Percentiles rank a stretch among this genome's conserved stretches.
Conservation (phyloP, 129 eudicot genomes). For the Apium graveolens region DNA sequence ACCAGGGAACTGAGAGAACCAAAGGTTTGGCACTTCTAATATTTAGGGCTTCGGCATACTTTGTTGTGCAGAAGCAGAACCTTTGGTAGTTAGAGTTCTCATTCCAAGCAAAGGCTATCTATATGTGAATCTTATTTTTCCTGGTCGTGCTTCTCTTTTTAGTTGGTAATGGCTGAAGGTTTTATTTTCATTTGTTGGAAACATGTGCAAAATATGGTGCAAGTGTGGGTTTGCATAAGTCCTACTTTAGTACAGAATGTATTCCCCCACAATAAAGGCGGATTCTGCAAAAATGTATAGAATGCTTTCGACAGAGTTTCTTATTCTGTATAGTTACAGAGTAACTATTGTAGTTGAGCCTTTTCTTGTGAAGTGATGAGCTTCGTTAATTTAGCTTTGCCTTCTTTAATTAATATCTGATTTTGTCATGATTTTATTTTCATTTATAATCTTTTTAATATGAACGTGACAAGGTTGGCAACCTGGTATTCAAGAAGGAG, state of each 20-base stretch:
- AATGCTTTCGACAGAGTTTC: not conserved
- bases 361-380: not conserved
- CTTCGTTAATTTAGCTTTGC: not conserved
- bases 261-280: not conserved
- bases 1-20: not conserved
- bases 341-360: not conserved
- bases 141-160: not conserved
- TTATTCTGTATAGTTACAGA: not conserved
- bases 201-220: not conserved
- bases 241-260: not conserved
- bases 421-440: not conserved
- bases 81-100: not conserved
- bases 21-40: too few species aligned
- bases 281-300: not conserved
- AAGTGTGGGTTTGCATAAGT: not conserved
- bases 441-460: not conserved
- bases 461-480: constrained; percentile 65
- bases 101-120: not conserved
- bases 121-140: not conserved
- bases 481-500: constrained; percentile 66
- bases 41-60: not conserved
- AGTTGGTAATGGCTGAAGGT: not conserved
- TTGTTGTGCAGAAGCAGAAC: not conserved
- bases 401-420: not conserved
- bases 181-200: not conserved